A percentile compares a stretch with the other conserved stretches of the same genome.
Conservation (phyloP, 2,329 filamentous ascomycete species). For the Penicillium brevicompactum region DNA sequence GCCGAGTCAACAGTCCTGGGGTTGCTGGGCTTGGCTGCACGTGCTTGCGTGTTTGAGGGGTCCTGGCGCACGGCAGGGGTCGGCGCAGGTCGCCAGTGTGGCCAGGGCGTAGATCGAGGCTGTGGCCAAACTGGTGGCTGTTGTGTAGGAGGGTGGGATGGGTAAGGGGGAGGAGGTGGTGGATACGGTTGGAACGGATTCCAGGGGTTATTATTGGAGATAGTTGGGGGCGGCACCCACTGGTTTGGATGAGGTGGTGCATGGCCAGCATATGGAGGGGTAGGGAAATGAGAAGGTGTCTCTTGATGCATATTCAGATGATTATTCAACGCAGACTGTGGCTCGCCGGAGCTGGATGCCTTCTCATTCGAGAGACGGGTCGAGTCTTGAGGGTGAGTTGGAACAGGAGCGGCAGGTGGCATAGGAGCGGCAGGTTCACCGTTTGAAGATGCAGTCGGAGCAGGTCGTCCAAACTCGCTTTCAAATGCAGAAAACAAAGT, state of each 20-base stretch:
- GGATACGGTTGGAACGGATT: constrained; percentile 1
- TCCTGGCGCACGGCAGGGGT: neutral
- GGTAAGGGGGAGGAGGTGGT: constrained; percentile 2
- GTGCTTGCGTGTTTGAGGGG: neutral
- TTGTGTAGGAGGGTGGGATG: constrained; percentile 1
- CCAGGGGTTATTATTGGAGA: neutral
- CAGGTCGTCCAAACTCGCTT: constrained; percentile 32
- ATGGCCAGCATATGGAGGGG: neutral
- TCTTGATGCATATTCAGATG: neutral
- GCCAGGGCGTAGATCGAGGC: neutral
- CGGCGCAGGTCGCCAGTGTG: neutral
- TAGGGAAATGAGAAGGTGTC: neutral
- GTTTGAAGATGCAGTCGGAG: neutral
- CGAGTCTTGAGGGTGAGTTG: neutral
- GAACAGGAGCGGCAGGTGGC: neutral
- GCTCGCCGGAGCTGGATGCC: neutral
- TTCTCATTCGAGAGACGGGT: neutral
- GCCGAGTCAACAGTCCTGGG: constrained; percentile 5
- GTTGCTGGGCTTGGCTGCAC: neutral
- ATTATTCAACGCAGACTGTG: neutral
- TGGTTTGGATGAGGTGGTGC: neutral
- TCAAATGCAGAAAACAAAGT: constrained; percentile 43
- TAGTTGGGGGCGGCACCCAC: neutral
- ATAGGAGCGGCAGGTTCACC: neutral
- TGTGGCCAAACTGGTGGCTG: neutral